Evolutionary conservation across 768 basidiomycete species (phyloP), one percentile per base, ranked within the genome.

Genomic region (Hirschioporus abietinus): DNA sequence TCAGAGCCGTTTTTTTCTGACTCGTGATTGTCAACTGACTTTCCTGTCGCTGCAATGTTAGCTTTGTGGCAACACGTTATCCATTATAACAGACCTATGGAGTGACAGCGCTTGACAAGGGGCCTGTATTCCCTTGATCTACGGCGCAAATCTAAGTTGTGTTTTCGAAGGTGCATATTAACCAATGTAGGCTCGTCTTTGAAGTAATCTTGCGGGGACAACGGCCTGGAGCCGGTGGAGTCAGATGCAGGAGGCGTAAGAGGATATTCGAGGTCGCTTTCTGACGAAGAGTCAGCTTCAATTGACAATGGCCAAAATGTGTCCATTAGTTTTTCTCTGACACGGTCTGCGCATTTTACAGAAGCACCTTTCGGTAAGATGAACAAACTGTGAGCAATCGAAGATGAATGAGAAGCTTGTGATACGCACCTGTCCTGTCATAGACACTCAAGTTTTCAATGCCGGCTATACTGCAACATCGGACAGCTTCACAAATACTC

Each of bases 161-260:
- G 15, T 52, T 52, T 52, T 52, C 20, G 42, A 15, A 52, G 42
- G 42, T 52, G 42, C 42, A 52, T 52, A 15, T 12, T 67, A 9
- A 30, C 26, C 35, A 24, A 18, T 36, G 35, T 63, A 63, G 25
- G 65, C 18, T 66, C 12, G 34, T 62, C 42, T 52, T 52, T 20
- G 12, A 52, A 52, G 42, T 20, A 52, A 17, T 58, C 7, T 7
- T 35, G 23, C 0, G 89, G 88, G 1, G 88, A 88, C 26, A 86
- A 77, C 30, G 87, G 81, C 66, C 87, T 80, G 12, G 90, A 90
- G 26, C 83, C 85, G 26, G 89, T 86, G 71, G 82, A 83, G 73
- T 91, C 91, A 8, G 91, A 93, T 20, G 83, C 78, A 2, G 91
- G 92, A n/a, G 91, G 92, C 0, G 91, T 93, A 59, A 86, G 78